Evolutionary conservation across 257 asterid species (phyloP), one percentile per base, ranked within the genome.

Genomic region (Nicotiana sylvestris): DNA sequence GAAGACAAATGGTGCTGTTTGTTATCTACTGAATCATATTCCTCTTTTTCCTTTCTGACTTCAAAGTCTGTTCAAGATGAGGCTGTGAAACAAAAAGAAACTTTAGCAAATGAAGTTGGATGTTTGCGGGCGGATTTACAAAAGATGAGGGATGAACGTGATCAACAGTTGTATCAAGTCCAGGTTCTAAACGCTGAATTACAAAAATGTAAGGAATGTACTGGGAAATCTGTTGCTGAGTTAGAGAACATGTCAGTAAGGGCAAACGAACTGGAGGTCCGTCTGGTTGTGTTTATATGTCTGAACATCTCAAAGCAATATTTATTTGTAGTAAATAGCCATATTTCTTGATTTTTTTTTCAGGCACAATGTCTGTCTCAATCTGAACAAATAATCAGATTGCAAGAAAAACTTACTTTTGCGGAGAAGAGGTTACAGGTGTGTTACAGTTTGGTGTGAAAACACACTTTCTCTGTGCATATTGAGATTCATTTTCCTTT

Each of bases 71-170:
- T 87, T 55, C 97, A 92, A 90, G 98, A 91, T 46, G 98, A 97
- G 78, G 90, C 90, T 55, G 78, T 85, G 82, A 92, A 86, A 83
- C 97, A 91, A 89, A 97, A 93, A 85, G 97, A 97, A 88, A 83
- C 89, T 58, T 82, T 96, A 84, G 90, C 86, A 15, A 88, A 74
- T 88, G 98, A 96, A 89, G 94, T 91, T 66, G 88, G 88, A 82
- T 85, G 92, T 82, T 85, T 96, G 86, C 90, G 97, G 81, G 85
- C 84, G 64, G 99, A 97, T 81, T 46, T 95, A 82, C 97, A 91
- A 76, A 95, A 90, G 92, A 92, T 89, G 80, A 90, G 98, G 84
- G 98, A 91, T 60, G 98, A 95, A 58, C 98, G 97, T 33, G 96
- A 93, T 84, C 89, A 90, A 15, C 94, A 90, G 82, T 57, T 88